Conservation (phyloP, 768 basidiomycete species). For the Boletus bicolor region DNA sequence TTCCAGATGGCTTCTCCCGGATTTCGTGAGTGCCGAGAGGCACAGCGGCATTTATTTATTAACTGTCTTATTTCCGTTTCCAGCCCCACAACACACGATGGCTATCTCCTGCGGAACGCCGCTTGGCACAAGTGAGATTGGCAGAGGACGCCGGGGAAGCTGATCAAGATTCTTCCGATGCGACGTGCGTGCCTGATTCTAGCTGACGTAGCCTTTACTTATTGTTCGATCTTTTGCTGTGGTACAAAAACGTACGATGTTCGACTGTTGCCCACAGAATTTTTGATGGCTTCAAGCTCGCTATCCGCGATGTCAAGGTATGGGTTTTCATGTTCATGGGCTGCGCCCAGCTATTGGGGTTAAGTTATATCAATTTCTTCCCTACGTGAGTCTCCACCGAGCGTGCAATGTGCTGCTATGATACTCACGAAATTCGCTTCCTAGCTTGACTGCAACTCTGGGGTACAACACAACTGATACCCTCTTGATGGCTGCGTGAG, state of each 20-base stretch:
- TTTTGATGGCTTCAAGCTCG: slow-evolving; percentile 50
- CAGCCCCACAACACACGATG: slow-evolving; percentile 64
- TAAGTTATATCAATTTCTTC: slow-evolving; percentile 63
- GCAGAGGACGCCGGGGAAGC: slow-evolving; percentile 70
- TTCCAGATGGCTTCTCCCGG: slow-evolving; percentile 53
- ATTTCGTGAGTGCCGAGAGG: slow-evolving; percentile 44
- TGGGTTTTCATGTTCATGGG: slow-evolving; percentile 52
- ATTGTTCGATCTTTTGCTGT: neutral
- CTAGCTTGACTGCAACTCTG: slow-evolving; percentile 54
- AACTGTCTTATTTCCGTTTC: neutral
- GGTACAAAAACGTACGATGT: neutral
- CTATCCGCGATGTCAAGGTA: slow-evolving; percentile 54
- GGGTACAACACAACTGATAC: slow-evolving; percentile 59
- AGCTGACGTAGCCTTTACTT: neutral
- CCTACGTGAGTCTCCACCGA: slow-evolving; percentile 37
- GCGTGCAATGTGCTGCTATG: neutral
- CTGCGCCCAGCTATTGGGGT: slow-evolving; percentile 48
- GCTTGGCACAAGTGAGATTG: slow-evolving; percentile 63
- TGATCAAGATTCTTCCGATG: slow-evolving; percentile 42
- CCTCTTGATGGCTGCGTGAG: slow-evolving; percentile 60
- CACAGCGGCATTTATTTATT: neutral
- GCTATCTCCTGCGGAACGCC: slow-evolving; percentile 48
- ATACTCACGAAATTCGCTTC: neutral
- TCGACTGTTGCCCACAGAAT: slow-evolving; percentile 34
- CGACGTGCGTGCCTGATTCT: slow-evolving; percentile 11